Percentiles rank a stretch among this genome's conserved stretches.
Conservation (phyloP, 2,329 filamentous ascomycete genomes). For the Xylaria sp. region DNA sequence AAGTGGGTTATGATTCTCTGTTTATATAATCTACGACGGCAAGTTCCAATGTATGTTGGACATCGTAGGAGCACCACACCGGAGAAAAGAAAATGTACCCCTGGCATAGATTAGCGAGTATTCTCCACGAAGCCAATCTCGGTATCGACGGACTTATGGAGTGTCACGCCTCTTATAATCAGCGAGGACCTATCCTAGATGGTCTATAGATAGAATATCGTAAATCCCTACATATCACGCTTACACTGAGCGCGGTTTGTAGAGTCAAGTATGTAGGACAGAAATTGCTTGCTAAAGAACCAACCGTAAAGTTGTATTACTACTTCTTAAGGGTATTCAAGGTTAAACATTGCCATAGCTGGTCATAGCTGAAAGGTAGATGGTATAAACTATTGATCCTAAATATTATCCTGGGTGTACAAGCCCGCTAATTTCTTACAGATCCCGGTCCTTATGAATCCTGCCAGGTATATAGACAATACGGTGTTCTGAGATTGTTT, state of each 20-base stretch:
- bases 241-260: background rate
- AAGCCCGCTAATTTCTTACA: background rate
- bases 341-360: no score
- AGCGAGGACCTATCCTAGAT: background rate
- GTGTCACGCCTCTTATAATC: background rate
- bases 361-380: background rate
- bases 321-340: background rate
- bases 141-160: background rate
- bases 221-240: background rate
- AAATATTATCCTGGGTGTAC: background rate
- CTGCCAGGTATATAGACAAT: background rate
- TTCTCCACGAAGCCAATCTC: background rate
- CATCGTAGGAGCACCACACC: background rate
- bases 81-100: conserved; percentile 6
- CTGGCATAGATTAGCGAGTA: background rate
- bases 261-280: background rate
- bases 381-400: background rate
- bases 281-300: background rate
- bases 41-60: background rate
- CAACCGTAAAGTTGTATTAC: background rate
- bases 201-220: background rate
- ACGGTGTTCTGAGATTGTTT: background rate
- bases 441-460: background rate
- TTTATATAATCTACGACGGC: background rate
- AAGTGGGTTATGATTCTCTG: background rate